Percentiles rank a stretch among this genome's conserved stretches.
Evolutionary conservation across 73 alveolate species (phyloP).

Genomic region (Vitrella brassicaformis): DNA sequence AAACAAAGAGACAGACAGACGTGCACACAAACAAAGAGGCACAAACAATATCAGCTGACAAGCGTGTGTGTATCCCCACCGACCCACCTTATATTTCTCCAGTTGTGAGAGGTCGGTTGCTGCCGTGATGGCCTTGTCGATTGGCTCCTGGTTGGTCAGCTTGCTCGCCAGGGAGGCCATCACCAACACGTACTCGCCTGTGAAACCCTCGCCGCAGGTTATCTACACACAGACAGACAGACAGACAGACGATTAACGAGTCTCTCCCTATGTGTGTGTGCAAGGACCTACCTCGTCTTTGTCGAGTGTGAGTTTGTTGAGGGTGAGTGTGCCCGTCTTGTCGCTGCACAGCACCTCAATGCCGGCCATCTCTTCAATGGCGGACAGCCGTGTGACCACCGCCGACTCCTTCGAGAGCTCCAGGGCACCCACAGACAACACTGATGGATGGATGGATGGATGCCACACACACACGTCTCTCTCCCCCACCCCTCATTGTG

Average conservation of each 20-base stretch:
- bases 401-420: conserved; percentile 48
- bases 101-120: background rate
- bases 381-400: conserved; percentile 58
- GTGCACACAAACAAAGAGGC: too few relatives aligned
- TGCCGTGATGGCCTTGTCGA: background rate
- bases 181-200: background rate
- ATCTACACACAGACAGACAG: too few relatives aligned
- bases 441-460: background rate
- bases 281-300: background rate
- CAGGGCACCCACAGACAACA: conserved; percentile 49
- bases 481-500: too few relatives aligned
- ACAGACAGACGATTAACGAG: too few relatives aligned
- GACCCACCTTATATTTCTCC: background rate
- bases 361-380: conserved; percentile 69
- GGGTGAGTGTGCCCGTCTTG: conserved; percentile 68
- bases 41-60: too few relatives aligned
- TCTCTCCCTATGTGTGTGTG: conserved; percentile 5
- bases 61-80: too few relatives aligned
- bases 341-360: conserved; percentile 71
- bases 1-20: too few relatives aligned
- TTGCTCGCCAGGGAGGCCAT: background rate
- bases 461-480: background rate
- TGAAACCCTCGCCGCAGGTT: too few relatives aligned
- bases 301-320: conserved; percentile 44
- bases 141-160: background rate